Base-by-base conservation (phyloP, 2,329 filamentous ascomycete genomes). In the Diaporthe eres region DNA sequence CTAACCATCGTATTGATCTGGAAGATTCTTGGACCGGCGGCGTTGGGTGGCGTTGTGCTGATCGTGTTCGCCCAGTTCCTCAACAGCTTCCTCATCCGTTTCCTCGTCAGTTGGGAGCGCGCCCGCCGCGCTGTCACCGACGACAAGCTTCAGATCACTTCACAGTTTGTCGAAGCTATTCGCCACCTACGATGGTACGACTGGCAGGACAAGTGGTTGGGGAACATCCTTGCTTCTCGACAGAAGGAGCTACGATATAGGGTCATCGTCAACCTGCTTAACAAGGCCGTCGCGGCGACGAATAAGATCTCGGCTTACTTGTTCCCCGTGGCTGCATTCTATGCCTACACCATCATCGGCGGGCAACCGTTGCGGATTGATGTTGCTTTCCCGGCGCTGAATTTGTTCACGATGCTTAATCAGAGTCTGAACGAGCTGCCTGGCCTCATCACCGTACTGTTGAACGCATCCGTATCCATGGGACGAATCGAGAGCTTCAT, bases 111-210 rank as follows among this genome's bases (percentile, higher is more conserved):
- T 31, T 92, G 93, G 81, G 95, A 98, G 81, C 90, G 90, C 74
- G 87, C 90, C 34, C 91, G 95, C n/a, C 90, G 95, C 61, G 86
- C 87, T 0, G 92, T 94, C 2, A 96, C 95, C 0, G 95, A 98
- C 81, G 86, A 88, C 34, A 94, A 96, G 78, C 88, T 97, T 0
- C 94, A 98, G 80, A 91, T 94, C 7, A 94, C 95, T 1, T 93
- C 93, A 2, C 95, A 98, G 80, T 97, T 97, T 76, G 94, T 98
- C 71, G 95, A 97, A 82, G 92, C 94, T 0, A 95, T 97, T 74
- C 91, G 95, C 4, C 94, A 96, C 81, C 85, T 95, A 31, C 90
- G 94, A 49, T 95, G 93, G 93, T 95, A 96, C 80, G 93, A 93
- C 57, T 97, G 94, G 94, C 94, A 96, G 83, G 89, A 91, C 72